These are phyloP conservation scores for Alternaria hordeiaustralica DNA, from an alignment of 2,329 filamentous ascomycete species.

Conservation along the genomic window DNA sequence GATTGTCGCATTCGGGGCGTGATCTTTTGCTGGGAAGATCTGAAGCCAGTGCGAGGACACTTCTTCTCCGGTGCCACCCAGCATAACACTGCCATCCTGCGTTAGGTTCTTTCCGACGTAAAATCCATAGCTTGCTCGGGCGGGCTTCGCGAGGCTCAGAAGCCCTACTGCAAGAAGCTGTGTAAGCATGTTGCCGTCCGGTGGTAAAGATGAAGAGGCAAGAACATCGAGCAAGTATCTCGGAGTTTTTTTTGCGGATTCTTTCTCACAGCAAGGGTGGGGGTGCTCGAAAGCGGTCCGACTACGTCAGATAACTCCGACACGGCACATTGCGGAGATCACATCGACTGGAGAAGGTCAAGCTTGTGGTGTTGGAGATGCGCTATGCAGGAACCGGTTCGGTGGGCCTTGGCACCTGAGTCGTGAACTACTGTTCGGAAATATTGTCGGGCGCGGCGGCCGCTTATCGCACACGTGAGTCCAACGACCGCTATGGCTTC, in stretches of 20 bases:
- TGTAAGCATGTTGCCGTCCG: slow-evolving; percentile 7
- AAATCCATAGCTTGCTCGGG: slow-evolving; percentile 56
- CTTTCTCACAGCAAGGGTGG: slow-evolving; percentile 2
- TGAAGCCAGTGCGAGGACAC: slow-evolving; percentile 58
- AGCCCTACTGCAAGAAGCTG: slow-evolving; percentile 7
- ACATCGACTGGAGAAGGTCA: not conserved
- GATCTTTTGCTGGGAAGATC: slow-evolving; percentile 52
- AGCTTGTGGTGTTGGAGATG: slow-evolving; percentile 1
- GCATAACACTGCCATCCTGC: slow-evolving; percentile 51
- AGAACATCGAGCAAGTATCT: not conserved
- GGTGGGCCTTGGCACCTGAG: slow-evolving; percentile 1
- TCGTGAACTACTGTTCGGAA: not conserved
- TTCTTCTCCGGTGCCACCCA: slow-evolving; percentile 58
- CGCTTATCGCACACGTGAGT: not conserved
- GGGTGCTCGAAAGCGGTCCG: not conserved
- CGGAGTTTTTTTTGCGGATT: not conserved
- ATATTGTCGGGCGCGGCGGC: not conserved
- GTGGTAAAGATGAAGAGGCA: not conserved
- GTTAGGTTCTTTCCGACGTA: slow-evolving; percentile 58
- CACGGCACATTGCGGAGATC: not conserved
- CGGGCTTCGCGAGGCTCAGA: slow-evolving; percentile 13
- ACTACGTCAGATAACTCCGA: not conserved
- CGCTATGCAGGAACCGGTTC: slow-evolving; percentile 8
- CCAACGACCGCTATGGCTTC: not conserved
- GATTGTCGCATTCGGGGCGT: slow-evolving; percentile 52